These are phyloP conservation scores for Dictyostelium intermedium DNA, from an alignment of 78 protist species.

Conservation along the genomic window DNA sequence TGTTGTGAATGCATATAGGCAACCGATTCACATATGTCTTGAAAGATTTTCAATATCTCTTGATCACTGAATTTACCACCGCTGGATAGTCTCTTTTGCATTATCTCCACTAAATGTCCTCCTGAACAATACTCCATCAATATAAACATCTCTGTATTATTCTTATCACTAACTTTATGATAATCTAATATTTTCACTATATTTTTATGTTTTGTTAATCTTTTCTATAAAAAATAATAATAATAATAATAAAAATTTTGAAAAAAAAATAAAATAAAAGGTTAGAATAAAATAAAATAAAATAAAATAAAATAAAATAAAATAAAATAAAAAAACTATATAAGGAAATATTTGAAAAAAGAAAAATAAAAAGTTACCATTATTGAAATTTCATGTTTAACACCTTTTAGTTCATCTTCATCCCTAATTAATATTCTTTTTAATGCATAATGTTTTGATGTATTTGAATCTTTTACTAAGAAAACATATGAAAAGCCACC, in stretches of 20 bases:
- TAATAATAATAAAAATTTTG: not conserved
- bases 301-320: too few species aligned
- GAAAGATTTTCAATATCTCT: conserved; percentile 56
- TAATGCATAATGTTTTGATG: conserved; percentile 61
- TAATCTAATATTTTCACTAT: conserved; percentile 67
- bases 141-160: conserved; percentile 61
- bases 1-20: conserved; percentile 57
- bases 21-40: conserved; percentile 58
- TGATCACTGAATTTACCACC: conserved; percentile 39
- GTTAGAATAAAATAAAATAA: not conserved
- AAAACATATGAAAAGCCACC: conserved; percentile 74
- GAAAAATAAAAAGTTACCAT: conserved; percentile 5
- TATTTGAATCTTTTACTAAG: conserved; percentile 38
- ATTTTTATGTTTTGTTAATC: conserved; percentile 58
- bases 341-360: not conserved
- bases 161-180: not conserved
- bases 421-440: conserved; percentile 68
- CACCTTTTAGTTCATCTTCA: conserved; percentile 24
- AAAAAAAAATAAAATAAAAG: not conserved
- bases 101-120: conserved; percentile 70
- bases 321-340: too few species aligned
- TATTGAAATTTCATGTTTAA: conserved; percentile 52
- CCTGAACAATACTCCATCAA: conserved; percentile 82
- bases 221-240: conserved; percentile 1
- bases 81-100: not conserved